Percentiles rank a stretch among this genome's conserved stretches.
These are phyloP conservation scores for Eimeria necatrix DNA, from an alignment of 169 alveolate genomes.

Conservation along the genomic window DNA sequence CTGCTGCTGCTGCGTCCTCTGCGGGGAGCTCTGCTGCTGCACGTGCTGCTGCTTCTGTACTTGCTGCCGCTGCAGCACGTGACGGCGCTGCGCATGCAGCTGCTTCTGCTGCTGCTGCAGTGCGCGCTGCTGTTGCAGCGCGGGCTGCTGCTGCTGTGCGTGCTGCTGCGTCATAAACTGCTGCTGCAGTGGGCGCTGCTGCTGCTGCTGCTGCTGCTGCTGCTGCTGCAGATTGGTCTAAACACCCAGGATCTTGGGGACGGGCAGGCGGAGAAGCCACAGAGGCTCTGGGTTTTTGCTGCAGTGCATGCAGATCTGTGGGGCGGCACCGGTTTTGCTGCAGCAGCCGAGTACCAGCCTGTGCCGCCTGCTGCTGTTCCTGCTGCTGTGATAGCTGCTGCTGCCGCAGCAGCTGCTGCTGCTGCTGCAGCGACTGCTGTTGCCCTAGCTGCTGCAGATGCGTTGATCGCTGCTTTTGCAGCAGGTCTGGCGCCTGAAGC, in stretches of 20 bases:
- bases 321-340: too few species aligned
- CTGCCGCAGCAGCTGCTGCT: not conserved
- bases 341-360: not conserved
- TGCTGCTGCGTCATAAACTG: not conserved
- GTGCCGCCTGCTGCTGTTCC: not conserved
- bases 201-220: not conserved
- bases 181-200: not conserved
- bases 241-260: too few species aligned
- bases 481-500: not conserved
- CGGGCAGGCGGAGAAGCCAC: not conserved
- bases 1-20: not conserved
- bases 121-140: not conserved
- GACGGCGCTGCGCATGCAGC: slow-evolving; percentile 13
- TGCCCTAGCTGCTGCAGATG: not conserved
- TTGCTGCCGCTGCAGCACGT: not conserved
- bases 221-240: not conserved
- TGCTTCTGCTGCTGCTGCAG: slow-evolving; percentile 37
- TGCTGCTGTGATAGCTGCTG: not conserved
- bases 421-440: not conserved
- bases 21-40: not conserved
- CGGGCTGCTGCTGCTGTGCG: not conserved
- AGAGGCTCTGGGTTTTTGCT: not conserved
- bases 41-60: not conserved
- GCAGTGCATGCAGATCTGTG: not conserved
- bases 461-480: not conserved